Conservation (phyloP, 2,329 filamentous ascomycete species). For the Monilinia fructigena region DNA sequence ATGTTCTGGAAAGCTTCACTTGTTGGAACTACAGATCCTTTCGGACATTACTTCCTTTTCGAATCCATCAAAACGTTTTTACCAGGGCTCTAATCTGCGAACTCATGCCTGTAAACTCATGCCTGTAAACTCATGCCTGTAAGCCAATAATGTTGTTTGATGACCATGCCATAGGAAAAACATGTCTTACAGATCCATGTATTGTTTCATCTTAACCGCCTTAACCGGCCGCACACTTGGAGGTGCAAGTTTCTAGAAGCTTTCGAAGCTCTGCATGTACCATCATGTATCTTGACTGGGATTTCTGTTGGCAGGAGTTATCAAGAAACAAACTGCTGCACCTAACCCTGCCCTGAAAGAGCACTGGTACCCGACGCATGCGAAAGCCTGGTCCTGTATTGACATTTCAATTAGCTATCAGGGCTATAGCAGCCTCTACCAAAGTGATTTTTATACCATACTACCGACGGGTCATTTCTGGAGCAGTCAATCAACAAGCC, state of each 20-base stretch:
- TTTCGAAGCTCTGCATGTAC: neutral
- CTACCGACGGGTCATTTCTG: too few relatives aligned
- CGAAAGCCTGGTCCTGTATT: neutral
- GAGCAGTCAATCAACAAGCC: neutral
- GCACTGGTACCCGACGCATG: too few relatives aligned
- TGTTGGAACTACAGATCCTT: neutral
- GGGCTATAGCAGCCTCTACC: neutral
- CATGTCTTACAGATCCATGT: neutral
- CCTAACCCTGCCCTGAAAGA: too few relatives aligned
- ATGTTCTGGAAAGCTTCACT: neutral
- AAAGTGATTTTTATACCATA: neutral
- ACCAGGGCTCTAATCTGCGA: neutral
- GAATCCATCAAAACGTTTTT: neutral
- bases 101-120: neutral
- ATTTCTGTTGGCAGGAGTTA: neutral
- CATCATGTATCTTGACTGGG: too few relatives aligned
- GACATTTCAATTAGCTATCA: neutral
- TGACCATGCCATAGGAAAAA: neutral
- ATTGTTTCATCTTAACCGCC: neutral
- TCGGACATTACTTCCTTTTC: neutral
- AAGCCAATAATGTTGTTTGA: neutral
- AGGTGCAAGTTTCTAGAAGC: neutral
- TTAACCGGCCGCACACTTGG: neutral
- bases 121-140: too few relatives aligned
- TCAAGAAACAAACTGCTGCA: too few relatives aligned